Conservation (phyloP, 306 rosid genomes). For the Heteromeles arbutifolia region DNA sequence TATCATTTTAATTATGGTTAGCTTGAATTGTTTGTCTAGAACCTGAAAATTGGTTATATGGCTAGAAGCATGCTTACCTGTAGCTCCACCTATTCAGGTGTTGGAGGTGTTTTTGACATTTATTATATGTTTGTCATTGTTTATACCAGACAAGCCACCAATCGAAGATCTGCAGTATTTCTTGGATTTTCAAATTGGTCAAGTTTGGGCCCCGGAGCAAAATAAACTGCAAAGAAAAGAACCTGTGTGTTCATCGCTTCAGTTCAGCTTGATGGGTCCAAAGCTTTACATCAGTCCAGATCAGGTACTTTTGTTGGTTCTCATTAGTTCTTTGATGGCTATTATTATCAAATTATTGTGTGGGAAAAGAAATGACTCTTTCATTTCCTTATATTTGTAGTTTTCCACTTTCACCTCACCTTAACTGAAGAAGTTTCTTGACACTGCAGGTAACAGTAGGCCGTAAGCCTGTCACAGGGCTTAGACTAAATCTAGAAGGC, state of each 20-base stretch:
- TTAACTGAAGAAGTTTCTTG: conserved; percentile 6
- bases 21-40: too few species aligned
- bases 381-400: too few species aligned
- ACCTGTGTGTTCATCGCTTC: conserved; percentile 80
- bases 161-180: conserved; percentile 94
- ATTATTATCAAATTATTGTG: conserved; percentile 11
- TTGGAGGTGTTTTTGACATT: conserved; percentile 2
- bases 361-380: neutral
- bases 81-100: neutral
- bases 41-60: too few species aligned
- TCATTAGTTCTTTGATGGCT: conserved; percentile 8
- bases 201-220: conserved; percentile 89
- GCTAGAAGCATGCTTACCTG: too few species aligned
- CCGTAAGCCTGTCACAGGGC: conserved; percentile 94
- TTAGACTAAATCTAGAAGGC: conserved; percentile 84
- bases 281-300: conserved; percentile 90
- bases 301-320: conserved; percentile 52
- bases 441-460: conserved; percentile 87
- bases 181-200: conserved; percentile 90
- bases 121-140: conserved; percentile 1
- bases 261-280: conserved; percentile 98
- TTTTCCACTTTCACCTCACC: neutral
- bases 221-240: conserved; percentile 82
- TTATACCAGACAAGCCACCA: conserved; percentile 78
- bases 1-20: too few species aligned